These are phyloP conservation scores for Henckelia pumila DNA, from an alignment of 257 asterid genomes.

Conservation along the genomic window DNA sequence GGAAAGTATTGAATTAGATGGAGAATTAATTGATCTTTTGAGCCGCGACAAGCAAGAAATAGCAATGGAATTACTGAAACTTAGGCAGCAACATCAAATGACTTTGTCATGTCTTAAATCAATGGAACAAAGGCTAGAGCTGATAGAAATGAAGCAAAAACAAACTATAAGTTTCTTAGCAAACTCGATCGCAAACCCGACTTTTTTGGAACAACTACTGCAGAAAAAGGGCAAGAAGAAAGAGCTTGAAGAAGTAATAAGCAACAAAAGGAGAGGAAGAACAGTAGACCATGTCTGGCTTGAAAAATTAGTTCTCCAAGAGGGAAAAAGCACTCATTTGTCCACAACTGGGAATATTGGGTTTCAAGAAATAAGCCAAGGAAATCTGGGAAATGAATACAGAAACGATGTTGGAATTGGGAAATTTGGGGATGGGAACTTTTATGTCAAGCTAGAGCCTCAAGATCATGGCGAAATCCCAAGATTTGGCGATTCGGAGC, in stretches of 20 bases:
- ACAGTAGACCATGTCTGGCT: slow-evolving; percentile 28
- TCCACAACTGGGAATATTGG: too few relatives aligned
- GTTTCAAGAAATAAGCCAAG: slow-evolving; percentile 2
- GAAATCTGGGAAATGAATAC: slow-evolving; percentile 6
- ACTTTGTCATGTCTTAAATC: slow-evolving; percentile 27
- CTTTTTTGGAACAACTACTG: slow-evolving; percentile 28
- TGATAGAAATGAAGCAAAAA: slow-evolving; percentile 40
- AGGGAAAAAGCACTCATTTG: too few relatives aligned
- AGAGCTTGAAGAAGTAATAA: slow-evolving; percentile 34
- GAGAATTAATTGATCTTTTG: slow-evolving; percentile 33
- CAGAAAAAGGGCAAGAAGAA: slow-evolving; percentile 38
- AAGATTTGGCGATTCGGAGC: neutral
- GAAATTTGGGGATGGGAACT: neutral
- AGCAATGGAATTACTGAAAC: slow-evolving; percentile 37
- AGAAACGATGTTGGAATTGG: too few relatives aligned
- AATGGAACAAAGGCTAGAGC: slow-evolving; percentile 39
- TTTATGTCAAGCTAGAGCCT: neutral
- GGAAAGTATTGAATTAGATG: slow-evolving; percentile 35
- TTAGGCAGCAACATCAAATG: slow-evolving; percentile 42
- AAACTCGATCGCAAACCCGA: slow-evolving; percentile 34
- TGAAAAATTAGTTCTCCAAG: neutral
- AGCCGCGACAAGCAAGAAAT: slow-evolving; percentile 41
- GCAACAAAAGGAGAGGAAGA: slow-evolving; percentile 35
- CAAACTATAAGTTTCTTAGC: slow-evolving; percentile 45
- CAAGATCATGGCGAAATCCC: too few relatives aligned